Percentiles rank a stretch among this genome's conserved stretches.
Conservation (phyloP, 2,329 filamentous ascomycete genomes). For the Paraphaeosphaeria minitans region DNA sequence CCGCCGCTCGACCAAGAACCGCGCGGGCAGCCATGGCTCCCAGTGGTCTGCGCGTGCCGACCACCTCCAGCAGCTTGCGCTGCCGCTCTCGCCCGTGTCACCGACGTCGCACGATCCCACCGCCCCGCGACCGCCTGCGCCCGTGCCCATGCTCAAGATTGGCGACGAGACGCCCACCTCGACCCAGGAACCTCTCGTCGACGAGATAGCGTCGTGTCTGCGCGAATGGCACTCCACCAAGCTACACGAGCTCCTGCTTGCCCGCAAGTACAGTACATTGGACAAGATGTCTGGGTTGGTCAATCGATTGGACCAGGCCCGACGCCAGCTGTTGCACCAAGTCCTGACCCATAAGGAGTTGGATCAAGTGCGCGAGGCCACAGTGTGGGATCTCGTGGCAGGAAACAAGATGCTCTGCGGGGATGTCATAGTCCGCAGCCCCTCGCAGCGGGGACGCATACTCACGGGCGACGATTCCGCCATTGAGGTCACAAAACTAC, state of each 20-base stretch:
- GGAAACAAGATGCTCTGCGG: conserved; percentile 94
- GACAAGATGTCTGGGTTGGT: conserved; percentile 83
- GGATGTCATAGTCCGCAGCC: conserved; percentile 93
- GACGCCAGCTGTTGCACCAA: conserved; percentile 91
- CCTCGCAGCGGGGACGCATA: conserved; percentile 79
- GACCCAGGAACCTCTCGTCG: conserved; percentile 84
- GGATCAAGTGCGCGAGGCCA: conserved; percentile 78
- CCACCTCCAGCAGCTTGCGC: conserved; percentile 44
- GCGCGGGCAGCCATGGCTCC: conserved; percentile 42
- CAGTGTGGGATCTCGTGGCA: conserved; percentile 91
- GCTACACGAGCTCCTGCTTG: conserved; percentile 86
- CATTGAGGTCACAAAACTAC: conserved; percentile 85
- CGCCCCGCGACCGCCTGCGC: conserved; percentile 80
- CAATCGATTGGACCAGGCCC: conserved; percentile 78
- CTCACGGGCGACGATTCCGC: conserved; percentile 92
- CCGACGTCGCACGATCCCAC: conserved; percentile 64
- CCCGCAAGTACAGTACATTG: conserved; percentile 78
- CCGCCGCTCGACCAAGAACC: conserved; percentile 38
- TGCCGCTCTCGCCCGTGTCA: conserved; percentile 48
- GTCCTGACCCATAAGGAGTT: conserved; percentile 89
- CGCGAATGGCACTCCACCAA: conserved; percentile 99
- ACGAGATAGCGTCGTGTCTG: conserved; percentile 95
- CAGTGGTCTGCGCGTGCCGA: conserved; percentile 48
- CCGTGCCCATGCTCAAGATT: conserved; percentile 96
- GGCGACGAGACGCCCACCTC: conserved; percentile 96